Percentiles rank a stretch among this genome's conserved stretches.
Evolutionary conservation across 176 grass and related monocot genomes (phyloP).

Genomic region (Oryza longistaminata): DNA sequence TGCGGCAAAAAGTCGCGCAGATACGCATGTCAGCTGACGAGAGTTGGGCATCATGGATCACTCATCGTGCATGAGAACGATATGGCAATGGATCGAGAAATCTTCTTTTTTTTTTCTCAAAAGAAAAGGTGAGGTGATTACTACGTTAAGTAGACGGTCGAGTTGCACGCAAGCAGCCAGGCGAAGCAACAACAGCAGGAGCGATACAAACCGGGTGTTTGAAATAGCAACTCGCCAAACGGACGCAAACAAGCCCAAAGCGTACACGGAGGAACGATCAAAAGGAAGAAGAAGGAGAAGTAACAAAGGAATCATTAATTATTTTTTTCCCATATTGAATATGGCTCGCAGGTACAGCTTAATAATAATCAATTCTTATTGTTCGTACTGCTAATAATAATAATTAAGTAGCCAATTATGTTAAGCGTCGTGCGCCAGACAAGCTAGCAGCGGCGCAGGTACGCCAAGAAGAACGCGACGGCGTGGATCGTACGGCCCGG

Average conservation of each 20-base stretch:
- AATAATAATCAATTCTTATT: constrained; percentile 21
- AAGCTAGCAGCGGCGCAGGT: not conserved
- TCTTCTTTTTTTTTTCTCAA: no score
- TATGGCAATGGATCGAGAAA: constrained; percentile 3
- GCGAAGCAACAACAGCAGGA: constrained; percentile 48
- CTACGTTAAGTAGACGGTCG: constrained; percentile 20
- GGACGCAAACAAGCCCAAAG: constrained; percentile 38
- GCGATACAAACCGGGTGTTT: constrained; percentile 45
- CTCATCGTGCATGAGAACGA: not conserved
- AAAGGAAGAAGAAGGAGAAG: not conserved
- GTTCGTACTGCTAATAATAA: not conserved
- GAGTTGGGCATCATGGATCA: constrained; percentile 9
- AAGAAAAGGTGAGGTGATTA: not conserved
- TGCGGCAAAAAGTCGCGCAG: not conserved
- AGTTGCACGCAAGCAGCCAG: constrained; percentile 42
- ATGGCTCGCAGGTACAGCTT: constrained; percentile 34
- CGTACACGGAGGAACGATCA: constrained; percentile 34
- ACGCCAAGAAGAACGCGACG: not conserved
- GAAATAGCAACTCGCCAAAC: constrained; percentile 46
- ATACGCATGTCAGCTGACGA: not conserved
- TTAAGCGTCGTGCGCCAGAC: constrained; percentile 16
- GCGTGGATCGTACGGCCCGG: not conserved
- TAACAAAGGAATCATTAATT: constrained; percentile 23
- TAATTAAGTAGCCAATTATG: not conserved
- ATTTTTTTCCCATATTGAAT: constrained; percentile 27